Percentiles rank a stretch among this genome's conserved stretches.
These are phyloP conservation scores for Penicillium sp. DNA, from an alignment of 2,329 filamentous ascomycete species.

Conservation along the genomic window DNA sequence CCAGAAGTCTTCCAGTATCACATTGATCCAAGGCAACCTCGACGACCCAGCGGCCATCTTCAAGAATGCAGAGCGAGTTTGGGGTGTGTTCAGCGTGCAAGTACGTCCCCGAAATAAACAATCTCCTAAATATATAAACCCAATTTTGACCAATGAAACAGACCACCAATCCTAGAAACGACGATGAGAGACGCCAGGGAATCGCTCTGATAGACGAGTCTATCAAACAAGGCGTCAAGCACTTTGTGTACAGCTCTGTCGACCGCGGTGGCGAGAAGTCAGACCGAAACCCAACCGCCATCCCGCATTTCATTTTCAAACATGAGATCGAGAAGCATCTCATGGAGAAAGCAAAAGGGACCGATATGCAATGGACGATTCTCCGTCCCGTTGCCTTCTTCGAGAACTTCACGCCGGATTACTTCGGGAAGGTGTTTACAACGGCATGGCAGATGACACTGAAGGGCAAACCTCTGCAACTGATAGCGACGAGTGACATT, in stretches of 20 bases:
- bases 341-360: slow-evolving; percentile 37
- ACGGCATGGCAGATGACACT: slow-evolving; percentile 36
- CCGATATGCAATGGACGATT: slow-evolving; percentile 52
- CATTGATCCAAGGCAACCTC: slow-evolving; percentile 52
- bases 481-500: slow-evolving; percentile 44
- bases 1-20: slow-evolving; percentile 40
- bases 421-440: slow-evolving; percentile 44
- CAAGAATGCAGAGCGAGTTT: slow-evolving; percentile 40
- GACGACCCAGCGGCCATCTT: slow-evolving; percentile 47
- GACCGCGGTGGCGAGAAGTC: slow-evolving; percentile 53
- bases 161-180: not conserved
- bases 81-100: slow-evolving; percentile 57
- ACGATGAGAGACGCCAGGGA: slow-evolving; percentile 48
- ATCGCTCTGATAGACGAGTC: slow-evolving; percentile 52
- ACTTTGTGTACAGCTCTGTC: slow-evolving; percentile 57
- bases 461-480: slow-evolving; percentile 37
- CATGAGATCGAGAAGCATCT: slow-evolving; percentile 55
- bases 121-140: too few relatives aligned
- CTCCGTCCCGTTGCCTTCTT: slow-evolving; percentile 56
- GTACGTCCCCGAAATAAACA: slow-evolving; percentile 20
- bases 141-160: not conserved
- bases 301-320: slow-evolving; percentile 57
- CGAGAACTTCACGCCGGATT: slow-evolving; percentile 46
- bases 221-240: slow-evolving; percentile 46
- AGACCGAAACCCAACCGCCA: slow-evolving; percentile 45